A percentile compares a stretch with the other conserved stretches of the same genome.
Conservation (phyloP, 2,329 filamentous ascomycete species). For the Canariomyces notabilis region DNA sequence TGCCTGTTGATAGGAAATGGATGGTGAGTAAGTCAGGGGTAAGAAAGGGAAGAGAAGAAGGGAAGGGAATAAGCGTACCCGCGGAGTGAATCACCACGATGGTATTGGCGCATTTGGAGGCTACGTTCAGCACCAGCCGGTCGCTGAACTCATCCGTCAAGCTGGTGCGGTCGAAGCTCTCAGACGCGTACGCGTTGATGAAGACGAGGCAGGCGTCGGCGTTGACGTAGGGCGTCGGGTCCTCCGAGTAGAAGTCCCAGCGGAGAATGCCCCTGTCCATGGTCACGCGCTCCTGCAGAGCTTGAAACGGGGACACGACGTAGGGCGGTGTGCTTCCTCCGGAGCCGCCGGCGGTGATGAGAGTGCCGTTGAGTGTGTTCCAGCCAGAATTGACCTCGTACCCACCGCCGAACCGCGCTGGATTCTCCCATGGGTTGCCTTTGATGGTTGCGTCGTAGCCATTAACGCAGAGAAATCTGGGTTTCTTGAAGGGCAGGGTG, state of each 20-base stretch:
- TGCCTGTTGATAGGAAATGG: constrained; percentile 35
- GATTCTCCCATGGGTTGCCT: constrained; percentile 42
- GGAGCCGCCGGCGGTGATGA: constrained; percentile 48
- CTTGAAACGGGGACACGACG: constrained; percentile 45
- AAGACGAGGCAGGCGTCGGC: constrained; percentile 62
- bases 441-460: constrained; percentile 56
- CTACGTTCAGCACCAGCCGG: constrained; percentile 53
- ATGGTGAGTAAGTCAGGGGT: not conserved
- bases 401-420: constrained; percentile 36
- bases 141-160: constrained; percentile 67
- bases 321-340: constrained; percentile 48
- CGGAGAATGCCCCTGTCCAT: constrained; percentile 53
- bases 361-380: constrained; percentile 46
- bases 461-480: constrained; percentile 53
- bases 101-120: constrained; percentile 55
- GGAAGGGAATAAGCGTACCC: constrained; percentile 1
- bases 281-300: constrained; percentile 50
- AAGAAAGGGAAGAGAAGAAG: not conserved
- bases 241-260: constrained; percentile 47
- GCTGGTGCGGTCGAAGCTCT: constrained; percentile 64
- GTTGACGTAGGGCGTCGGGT: constrained; percentile 42
- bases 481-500: constrained; percentile 46
- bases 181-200: constrained; percentile 67
- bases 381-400: constrained; percentile 45
- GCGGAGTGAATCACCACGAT: constrained; percentile 61